Evolutionary conservation across 2,329 filamentous ascomycete species (phyloP), one percentile per base, ranked within the genome.

Genomic region (Colletotrichum godetiae): DNA sequence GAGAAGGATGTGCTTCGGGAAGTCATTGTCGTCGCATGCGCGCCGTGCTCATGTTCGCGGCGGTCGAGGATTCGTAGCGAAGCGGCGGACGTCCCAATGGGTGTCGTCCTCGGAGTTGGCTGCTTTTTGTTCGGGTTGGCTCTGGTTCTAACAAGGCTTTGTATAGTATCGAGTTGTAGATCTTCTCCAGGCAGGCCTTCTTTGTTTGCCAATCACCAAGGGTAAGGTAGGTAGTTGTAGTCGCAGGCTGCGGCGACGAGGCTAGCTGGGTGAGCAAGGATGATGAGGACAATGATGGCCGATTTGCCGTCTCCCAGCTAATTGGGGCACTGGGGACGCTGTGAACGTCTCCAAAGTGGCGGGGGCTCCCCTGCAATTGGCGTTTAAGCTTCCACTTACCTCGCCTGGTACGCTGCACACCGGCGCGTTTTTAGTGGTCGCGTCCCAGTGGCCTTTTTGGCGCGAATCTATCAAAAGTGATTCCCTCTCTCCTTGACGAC

Each of bases 1-100:
- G 87, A 86, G 81, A 88, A 88, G 73, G 90, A 90, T 74, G 88
- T 83, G 80, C 90, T 84, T 85, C 83, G 83, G 75, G 85, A 82
- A 81, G 82, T 88, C 87, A 89, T 89, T 61, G 33, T 73, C 77
- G 33, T 73, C 78, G 80, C 82, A 78, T 75, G 65, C 78, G 76
- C 76, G 75, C 78, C 75, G 78, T 78, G 76, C 81, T 76, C 86
- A 87, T 87, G 78, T 79, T 83, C 77, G 78, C 79, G 74, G 68
- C 72, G 70, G 62, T 31, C 62, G 52, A 65, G 35, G n/a, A 27
- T 29, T n/a, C 27, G n/a, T 5, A 19, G 37, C n/a, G 29, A 52
- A 19, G 53, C 15, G 42, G 12, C 5, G 63, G 33, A 22, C 19
- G 42, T 46, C 24, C 49, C 52, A 46, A 66, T 58, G 33, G 24